phyloP scores from a whole-genome alignment of 208 protist species.

The Crithidia fasciculata region DNA sequence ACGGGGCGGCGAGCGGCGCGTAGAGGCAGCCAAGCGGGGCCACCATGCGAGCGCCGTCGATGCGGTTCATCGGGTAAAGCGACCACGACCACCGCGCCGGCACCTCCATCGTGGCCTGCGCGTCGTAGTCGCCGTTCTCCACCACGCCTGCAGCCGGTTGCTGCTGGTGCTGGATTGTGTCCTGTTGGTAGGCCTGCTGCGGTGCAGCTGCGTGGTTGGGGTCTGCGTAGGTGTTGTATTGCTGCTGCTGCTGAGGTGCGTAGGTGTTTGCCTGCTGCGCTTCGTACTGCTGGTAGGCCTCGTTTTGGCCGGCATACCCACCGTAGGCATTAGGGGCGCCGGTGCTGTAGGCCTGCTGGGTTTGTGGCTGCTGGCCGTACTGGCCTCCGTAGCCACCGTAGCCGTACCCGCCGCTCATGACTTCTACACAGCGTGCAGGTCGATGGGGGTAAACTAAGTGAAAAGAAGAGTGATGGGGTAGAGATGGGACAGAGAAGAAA shows the following conservation, averaged over 20 bases:
- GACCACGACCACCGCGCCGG: constrained; percentile 95
- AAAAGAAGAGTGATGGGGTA: too few species aligned
- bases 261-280: constrained; percentile 11
- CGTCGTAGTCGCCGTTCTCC: constrained; percentile 23
- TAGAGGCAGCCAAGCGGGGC: constrained; percentile 97
- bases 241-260: constrained; percentile 25
- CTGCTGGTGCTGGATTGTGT: constrained; percentile 24
- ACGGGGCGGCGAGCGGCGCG: constrained; percentile 93
- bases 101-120: constrained; percentile 9
- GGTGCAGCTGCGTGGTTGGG: constrained; percentile 1
- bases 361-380: constrained; percentile 37
- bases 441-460: too few species aligned
- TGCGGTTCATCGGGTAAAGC: constrained; percentile 92
- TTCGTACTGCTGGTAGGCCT: constrained; percentile 34
- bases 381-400: constrained; percentile 32
- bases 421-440: too few species aligned
- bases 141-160: constrained; percentile 29
- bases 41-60: constrained; percentile 95
- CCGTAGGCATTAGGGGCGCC: constrained; percentile 18
- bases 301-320: constrained; percentile 24
- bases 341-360: constrained; percentile 20
- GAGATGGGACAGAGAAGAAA: too few species aligned
- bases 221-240: constrained; percentile 28
- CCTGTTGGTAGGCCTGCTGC: constrained; percentile 19
- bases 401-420: constrained; percentile 27